These are phyloP conservation scores for Collybia mongolica DNA, from an alignment of 768 basidiomycete genomes.

Conservation along the genomic window DNA sequence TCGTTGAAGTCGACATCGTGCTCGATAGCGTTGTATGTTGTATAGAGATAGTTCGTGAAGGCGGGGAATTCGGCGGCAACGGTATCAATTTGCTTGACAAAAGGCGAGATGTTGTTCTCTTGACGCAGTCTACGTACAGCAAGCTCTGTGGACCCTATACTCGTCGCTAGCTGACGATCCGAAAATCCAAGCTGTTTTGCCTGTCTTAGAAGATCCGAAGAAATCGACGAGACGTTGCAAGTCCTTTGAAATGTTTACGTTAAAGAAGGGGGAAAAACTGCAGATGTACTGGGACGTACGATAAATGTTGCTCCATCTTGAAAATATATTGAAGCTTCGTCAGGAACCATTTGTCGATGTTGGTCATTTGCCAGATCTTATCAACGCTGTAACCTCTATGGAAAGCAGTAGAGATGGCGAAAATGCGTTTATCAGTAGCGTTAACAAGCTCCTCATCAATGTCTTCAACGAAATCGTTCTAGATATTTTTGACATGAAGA, in stretches of 20 bases:
- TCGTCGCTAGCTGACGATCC: constrained; percentile 82
- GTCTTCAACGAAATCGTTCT: constrained; percentile 88
- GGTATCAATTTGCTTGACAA: constrained; percentile 98
- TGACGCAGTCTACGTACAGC: constrained; percentile 89
- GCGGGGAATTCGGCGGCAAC: constrained; percentile 99
- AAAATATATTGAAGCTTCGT: constrained; percentile 83
- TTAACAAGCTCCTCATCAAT: constrained; percentile 92
- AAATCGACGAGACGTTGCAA: constrained; percentile 63
- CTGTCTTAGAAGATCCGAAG: constrained; percentile 62
- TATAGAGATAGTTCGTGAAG: constrained; percentile 98
- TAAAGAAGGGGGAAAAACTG: background rate
- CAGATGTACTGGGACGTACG: constrained; percentile 47
- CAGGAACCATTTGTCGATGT: constrained; percentile 99
- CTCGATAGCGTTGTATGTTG: constrained; percentile 94
- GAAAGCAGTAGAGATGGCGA: constrained; percentile 94
- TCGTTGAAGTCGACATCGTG: constrained; percentile 91
- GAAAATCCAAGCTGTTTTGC: constrained; percentile 97
- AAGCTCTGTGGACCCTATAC: constrained; percentile 88
- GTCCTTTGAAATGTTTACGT: constrained; percentile 37
- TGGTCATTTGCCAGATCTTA: constrained; percentile 96
- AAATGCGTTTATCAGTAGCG: constrained; percentile 96
- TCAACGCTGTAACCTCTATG: constrained; percentile 92
- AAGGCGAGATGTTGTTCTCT: constrained; percentile 80
- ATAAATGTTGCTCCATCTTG: constrained; percentile 73
- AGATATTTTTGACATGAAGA: constrained; percentile 5